Conservation (phyloP, 1,284 basidiomycete species). For the Leucoagaricus sp. region DNA sequence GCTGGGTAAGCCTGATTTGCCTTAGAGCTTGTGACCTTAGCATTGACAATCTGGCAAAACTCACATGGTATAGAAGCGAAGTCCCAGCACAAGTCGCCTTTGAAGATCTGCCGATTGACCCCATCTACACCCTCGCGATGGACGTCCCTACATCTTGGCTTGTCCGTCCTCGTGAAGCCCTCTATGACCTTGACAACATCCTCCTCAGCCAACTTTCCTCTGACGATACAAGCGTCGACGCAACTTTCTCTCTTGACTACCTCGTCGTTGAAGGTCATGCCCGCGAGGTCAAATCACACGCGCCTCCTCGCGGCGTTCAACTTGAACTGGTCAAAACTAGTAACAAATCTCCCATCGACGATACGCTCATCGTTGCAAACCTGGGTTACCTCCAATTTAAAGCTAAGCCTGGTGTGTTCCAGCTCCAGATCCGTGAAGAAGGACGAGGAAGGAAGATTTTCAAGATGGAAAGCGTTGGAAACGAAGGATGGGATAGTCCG, state of each 20-base stretch:
- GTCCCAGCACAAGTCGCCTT: conserved; percentile 51
- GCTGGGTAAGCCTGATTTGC: conserved; percentile 55
- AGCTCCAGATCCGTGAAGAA: conserved; percentile 74
- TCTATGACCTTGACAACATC: conserved; percentile 96
- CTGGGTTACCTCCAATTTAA: conserved; percentile 97
- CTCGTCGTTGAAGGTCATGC: conserved; percentile 95
- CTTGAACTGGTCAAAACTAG: conserved; percentile 66
- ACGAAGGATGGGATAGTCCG: conserved; percentile 82
- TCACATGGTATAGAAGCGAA: conserved; percentile 45
- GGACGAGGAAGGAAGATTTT: conserved; percentile 85
- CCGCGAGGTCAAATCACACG: conserved; percentile 62
- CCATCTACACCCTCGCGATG: conserved; percentile 91
- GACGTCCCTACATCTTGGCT: conserved; percentile 92
- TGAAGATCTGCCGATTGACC: conserved; percentile 56
- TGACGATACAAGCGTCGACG: conserved; percentile 70
- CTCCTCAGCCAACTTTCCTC: conserved; percentile 71
- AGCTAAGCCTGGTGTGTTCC: conserved; percentile 86
- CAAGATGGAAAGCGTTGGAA: conserved; percentile 80
- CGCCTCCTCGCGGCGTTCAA: conserved; percentile 83
- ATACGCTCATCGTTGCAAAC: conserved; percentile 92
- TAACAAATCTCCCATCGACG: conserved; percentile 60
- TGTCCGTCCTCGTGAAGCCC: conserved; percentile 84
- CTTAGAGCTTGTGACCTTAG: conserved; percentile 1
- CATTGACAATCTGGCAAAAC: too few relatives aligned
- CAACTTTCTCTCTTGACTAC: conserved; percentile 86